Evolutionary conservation across 2,329 filamentous ascomycete species (phyloP), one percentile per base, ranked within the genome.

Genomic region (Metarhizium rileyi): DNA sequence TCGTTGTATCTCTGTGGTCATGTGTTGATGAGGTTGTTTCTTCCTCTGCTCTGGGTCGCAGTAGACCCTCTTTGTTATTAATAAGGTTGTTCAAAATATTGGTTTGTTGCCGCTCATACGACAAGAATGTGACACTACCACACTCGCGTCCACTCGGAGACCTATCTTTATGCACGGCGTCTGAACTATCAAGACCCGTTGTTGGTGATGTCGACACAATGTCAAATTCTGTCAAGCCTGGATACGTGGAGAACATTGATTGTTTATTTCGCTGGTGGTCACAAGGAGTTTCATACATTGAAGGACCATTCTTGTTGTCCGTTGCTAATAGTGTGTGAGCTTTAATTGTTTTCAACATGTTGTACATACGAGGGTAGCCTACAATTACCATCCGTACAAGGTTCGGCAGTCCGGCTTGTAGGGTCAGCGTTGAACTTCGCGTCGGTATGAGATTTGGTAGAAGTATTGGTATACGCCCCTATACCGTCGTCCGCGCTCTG

Each of bases 281-380:
- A 26, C 23, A 25, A 27, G 44, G 48, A 22, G 22, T 35, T 47
- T 51, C 75, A 68, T 78, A 78, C 75, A 75, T 71, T 68, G 72
- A 70, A 53, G 70, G 66, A 38, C 63, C 63, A 27, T 62, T 60
- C 35, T 53, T 44, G 12, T 47, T 53, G 23, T 52, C 51, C 25
- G 48, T 23, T 26, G 50, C 45, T 47, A 25, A 22, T 22, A 2
- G n/a, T 16, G 22, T 14, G 36, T 50, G n/a, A 48, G 46, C 9
- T 45, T 28, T 41, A 4, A 25, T 25, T 22, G 7, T 30, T 18
- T 20, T 33, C 18, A 36, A 3, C 16, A 14, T 14, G 6, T 8
- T n/a, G 18, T 26, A 5, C 26, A 47, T 18, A 23, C 20, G n/a
- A 22, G 20, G 30, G 9, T 22, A 16, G 28, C 49, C 33, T 45